A percentile compares a stretch with the other conserved stretches of the same genome.
Conservation (phyloP, 805 yeast species). For the Lipomyces mesembrius region DNA sequence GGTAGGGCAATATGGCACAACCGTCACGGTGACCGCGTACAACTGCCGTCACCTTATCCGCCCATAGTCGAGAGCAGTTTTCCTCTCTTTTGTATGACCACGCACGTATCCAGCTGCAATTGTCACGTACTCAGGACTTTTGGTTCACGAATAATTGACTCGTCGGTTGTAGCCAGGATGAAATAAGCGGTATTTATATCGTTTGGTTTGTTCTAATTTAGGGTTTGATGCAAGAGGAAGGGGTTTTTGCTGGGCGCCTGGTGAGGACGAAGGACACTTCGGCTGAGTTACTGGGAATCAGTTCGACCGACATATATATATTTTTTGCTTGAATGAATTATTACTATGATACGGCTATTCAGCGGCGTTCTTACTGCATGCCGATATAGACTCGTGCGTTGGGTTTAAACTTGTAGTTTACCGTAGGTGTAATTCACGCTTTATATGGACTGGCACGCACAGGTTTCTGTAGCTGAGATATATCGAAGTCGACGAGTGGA, state of each 20-base stretch:
- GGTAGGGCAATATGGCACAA: neutral
- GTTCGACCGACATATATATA: slow-evolving; percentile 24
- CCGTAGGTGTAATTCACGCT: too few relatives aligned
- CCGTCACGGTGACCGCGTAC: too few relatives aligned
- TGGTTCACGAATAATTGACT: neutral
- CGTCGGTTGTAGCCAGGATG: slow-evolving; percentile 1
- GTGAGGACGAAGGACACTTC: slow-evolving; percentile 14
- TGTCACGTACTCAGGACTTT: neutral
- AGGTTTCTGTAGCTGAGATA: too few relatives aligned
- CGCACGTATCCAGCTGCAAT: neutral
- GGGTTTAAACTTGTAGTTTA: neutral
- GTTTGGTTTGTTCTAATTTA: neutral
- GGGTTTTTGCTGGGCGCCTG: slow-evolving; percentile 36
- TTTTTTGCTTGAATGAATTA: neutral
- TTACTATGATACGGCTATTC: neutral
- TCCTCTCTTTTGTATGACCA: neutral
- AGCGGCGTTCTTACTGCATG: neutral
- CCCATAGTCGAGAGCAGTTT: neutral
- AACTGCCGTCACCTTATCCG: too few relatives aligned
- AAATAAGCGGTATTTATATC: slow-evolving; percentile 1
- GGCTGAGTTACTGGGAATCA: slow-evolving; percentile 32
- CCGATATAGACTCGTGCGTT: neutral
- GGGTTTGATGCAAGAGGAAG: neutral
- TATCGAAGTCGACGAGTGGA: too few relatives aligned
- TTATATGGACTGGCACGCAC: too few relatives aligned